A percentile compares a stretch with the other conserved stretches of the same genome.
phyloP scores from a whole-genome alignment of 768 basidiomycete genomes.

The Rhodotorula sphaerocarpa region DNA sequence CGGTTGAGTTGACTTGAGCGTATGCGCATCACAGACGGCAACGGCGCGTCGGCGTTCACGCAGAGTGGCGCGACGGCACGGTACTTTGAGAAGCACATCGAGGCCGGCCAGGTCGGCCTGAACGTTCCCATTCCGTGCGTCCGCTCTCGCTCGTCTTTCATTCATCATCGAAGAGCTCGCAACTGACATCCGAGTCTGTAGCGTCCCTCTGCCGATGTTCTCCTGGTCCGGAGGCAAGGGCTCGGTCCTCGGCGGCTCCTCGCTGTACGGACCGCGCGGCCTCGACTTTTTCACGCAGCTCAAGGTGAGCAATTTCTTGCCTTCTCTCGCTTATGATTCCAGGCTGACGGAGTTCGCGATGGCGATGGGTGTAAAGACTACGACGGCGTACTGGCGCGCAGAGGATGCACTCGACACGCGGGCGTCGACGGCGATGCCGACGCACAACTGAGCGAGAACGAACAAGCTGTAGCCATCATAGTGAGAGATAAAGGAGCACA shows the following conservation, averaged over 20 bases:
- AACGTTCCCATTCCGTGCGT: conserved; percentile 4
- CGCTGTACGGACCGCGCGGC: conserved; percentile 74
- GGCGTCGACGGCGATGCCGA: conserved; percentile 43
- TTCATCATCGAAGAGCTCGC: neutral
- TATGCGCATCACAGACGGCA: conserved; percentile 48
- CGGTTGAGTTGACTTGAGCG: neutral
- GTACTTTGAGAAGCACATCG: conserved; percentile 78
- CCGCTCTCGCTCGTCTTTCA: neutral
- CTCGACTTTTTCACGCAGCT: conserved; percentile 94
- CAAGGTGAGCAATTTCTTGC: conserved; percentile 49
- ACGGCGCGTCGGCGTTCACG: conserved; percentile 92
- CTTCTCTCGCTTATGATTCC: neutral
- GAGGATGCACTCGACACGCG: conserved; percentile 49
- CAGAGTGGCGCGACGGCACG: conserved; percentile 91
- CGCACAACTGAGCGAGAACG: conserved; percentile 18
- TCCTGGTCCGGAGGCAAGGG: conserved; percentile 82
- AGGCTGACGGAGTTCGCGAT: neutral
- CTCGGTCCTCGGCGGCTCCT: conserved; percentile 47
- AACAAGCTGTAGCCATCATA: neutral
- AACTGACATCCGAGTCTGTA: neutral
- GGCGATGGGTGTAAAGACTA: too few relatives aligned
- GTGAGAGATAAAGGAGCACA: too few relatives aligned
- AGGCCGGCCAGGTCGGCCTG: conserved; percentile 74
- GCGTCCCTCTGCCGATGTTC: conserved; percentile 87
- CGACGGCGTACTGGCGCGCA: conserved; percentile 82